Evolutionary conservation across 106 monocot species (phyloP), one percentile per base, ranked within the genome.

Genomic region (Posidonia australis): DNA sequence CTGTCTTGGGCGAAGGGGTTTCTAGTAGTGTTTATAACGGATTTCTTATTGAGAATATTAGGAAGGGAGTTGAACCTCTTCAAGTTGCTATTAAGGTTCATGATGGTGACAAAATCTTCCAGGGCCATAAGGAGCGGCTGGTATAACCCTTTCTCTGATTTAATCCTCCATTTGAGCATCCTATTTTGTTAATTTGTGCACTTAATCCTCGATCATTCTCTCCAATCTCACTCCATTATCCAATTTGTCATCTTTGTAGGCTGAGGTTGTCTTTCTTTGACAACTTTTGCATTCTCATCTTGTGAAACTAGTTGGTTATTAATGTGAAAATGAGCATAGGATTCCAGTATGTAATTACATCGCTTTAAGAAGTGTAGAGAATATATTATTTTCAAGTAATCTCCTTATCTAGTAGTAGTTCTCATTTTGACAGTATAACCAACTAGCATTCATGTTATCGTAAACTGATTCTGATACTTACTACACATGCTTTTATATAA

Each of bases 111-210:
- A 82, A 83, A 29, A 81, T 83, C 57, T 69, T 27, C 57, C 90
- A 86, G 71, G 90, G 90, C 51, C 90, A 90, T 45, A 78, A 80
- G 59, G 90, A 90, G 65, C 86, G 90, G 90, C 90, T 90, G 80
- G 90, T 90, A 11, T 25, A n/a, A 57, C 3, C 23, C 57, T 21
- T 23, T 20, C 20, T 16, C 26, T 57, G 14, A 13, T 27, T 28
- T 0, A 2, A 14, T 5, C 24, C 59, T 28, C 29, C 59, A 29
- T 30, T 13, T 31, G 25, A 4, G 10, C 25, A 0, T 21, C 16
- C 27, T 24, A 22, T 11, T 53, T 52, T 29, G 16, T 42, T 13
- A 1, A 26, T 44, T 65, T 1, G 21, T 22, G 9, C 3, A 5
- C 26, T 43, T 36, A 59, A 17, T 12, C 9, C 25, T 31, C 18